Evolutionary conservation across 2,329 filamentous ascomycete species (phyloP).

Genomic region (Aspergillus tubingensis): DNA sequence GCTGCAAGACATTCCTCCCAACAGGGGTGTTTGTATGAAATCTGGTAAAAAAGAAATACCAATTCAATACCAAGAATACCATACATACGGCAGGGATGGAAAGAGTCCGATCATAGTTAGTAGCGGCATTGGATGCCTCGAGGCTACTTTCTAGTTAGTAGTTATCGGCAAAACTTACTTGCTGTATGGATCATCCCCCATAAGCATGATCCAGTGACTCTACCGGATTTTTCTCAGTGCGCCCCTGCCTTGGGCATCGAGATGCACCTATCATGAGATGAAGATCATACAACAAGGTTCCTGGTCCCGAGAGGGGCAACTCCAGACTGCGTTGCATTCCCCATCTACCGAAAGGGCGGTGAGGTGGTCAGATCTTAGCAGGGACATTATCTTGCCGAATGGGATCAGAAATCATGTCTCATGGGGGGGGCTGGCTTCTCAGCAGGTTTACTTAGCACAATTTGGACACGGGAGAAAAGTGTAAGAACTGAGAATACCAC

Average conservation of each 20-base stretch:
- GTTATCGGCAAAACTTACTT: not conserved
- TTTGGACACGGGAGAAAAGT: not conserved
- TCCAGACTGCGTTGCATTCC: not conserved
- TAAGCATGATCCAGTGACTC: not conserved
- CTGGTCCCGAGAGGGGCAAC: not conserved
- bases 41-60: not conserved
- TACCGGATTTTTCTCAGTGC: not conserved
- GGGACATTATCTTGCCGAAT: constrained; percentile 1
- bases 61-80: not conserved
- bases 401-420: not conserved
- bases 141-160: not conserved
- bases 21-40: not conserved
- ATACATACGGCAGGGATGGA: constrained; percentile 2
- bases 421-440: not conserved
- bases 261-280: not conserved
- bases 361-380: constrained; percentile 8
- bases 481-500: not conserved
- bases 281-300: constrained; percentile 4
- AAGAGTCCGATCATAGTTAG: too few species aligned
- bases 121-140: too few species aligned
- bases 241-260: not conserved
- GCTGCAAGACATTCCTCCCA: not conserved
- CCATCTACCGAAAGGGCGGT: constrained; percentile 8
- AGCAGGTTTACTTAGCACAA: constrained; percentile 4
- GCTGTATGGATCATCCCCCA: not conserved